Evolutionary conservation across 1,139 yeast genomes (phyloP).

Genomic region (Taphrina populina): DNA sequence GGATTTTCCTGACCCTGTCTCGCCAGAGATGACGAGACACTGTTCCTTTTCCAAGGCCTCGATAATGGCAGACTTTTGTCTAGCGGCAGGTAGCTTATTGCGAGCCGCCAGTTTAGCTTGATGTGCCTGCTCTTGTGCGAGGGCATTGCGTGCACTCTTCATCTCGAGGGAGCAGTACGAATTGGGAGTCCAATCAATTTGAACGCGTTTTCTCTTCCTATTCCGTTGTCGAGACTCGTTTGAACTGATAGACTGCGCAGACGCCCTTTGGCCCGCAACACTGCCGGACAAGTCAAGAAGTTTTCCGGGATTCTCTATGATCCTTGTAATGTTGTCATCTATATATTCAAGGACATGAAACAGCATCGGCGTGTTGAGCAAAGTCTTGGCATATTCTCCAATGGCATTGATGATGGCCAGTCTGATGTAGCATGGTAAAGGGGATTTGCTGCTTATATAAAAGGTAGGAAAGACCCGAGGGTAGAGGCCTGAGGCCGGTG

Average conservation of each 20-base stretch:
- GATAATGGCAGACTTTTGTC: conserved; percentile 58
- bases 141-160: background rate
- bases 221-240: conserved; percentile 23
- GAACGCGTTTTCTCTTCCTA: background rate
- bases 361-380: conserved; percentile 69
- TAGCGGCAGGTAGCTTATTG: conserved; percentile 77
- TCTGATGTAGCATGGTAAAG: conserved; percentile 56
- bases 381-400: conserved; percentile 47
- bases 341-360: conserved; percentile 72
- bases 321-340: conserved; percentile 57
- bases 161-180: conserved; percentile 8
- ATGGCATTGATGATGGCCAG: conserved; percentile 58
- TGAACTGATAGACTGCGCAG: conserved; percentile 26
- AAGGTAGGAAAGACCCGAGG: conserved; percentile 42
- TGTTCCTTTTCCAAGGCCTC: conserved; percentile 57
- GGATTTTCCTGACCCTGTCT: conserved; percentile 95
- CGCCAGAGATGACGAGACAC: conserved; percentile 84
- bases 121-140: background rate
- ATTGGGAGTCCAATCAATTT: conserved; percentile 9
- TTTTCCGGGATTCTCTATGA: conserved; percentile 74
- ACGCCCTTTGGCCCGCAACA: conserved; percentile 39
- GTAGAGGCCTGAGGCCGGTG: conserved; percentile 49
- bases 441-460: conserved; percentile 25
- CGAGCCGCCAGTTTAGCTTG: conserved; percentile 52
- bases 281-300: conserved; percentile 48